phyloP scores from a whole-genome alignment of 805 yeast genomes.

The Nakazawaea populi region DNA sequence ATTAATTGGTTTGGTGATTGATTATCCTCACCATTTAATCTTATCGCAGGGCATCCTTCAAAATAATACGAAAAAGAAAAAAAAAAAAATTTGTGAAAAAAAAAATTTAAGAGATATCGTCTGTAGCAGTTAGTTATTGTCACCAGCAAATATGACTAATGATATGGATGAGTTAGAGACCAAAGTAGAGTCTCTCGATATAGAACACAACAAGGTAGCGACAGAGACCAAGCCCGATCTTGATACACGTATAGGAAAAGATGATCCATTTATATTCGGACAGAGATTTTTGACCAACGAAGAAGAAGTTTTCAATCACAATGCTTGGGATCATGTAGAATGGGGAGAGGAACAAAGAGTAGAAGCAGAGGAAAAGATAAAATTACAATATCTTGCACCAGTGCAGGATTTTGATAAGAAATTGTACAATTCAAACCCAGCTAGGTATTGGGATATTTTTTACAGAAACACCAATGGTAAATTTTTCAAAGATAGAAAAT shows the following conservation, averaged over 20 bases:
- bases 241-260: slow-evolving; percentile 69
- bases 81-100: too few species aligned
- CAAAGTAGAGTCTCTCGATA: not conserved
- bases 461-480: slow-evolving; percentile 87
- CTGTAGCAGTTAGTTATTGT: too few species aligned
- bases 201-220: not conserved
- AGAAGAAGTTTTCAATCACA: slow-evolving; percentile 83
- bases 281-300: slow-evolving; percentile 69
- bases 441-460: slow-evolving; percentile 91
- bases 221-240: slow-evolving; percentile 34
- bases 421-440: slow-evolving; percentile 78
- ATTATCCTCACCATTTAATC: too few species aligned
- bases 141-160: not conserved
- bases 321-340: slow-evolving; percentile 97
- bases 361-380: slow-evolving; percentile 69
- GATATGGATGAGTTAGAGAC: not conserved
- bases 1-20: too few species aligned
- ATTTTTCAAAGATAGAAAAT: slow-evolving; percentile 93
- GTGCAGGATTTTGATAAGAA: slow-evolving; percentile 84
- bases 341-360: slow-evolving; percentile 89
- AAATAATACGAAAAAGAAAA: too few species aligned
- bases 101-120: too few species aligned
- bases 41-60: too few species aligned
- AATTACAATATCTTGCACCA: slow-evolving; percentile 72
- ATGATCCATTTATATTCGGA: slow-evolving; percentile 88